phyloP scores from a whole-genome alignment of 306 rosid species.

The Acacia acuminata region DNA sequence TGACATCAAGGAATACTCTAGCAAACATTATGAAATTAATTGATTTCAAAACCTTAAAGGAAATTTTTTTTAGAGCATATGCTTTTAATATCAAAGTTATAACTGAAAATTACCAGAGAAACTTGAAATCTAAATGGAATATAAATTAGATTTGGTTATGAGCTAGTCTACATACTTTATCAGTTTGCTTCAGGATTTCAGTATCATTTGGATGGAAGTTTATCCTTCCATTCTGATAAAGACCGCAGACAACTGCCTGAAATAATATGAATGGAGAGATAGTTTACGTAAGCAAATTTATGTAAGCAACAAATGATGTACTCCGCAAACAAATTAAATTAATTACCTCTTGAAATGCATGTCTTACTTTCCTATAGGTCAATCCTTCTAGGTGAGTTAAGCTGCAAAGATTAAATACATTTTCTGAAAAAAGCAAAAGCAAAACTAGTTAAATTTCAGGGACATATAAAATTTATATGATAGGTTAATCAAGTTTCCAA shows the following conservation, averaged over 20 bases:
- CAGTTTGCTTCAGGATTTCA: conserved; percentile 75
- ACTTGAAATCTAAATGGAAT: not conserved
- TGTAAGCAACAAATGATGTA: conserved; percentile 19
- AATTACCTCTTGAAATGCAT: conserved; percentile 68
- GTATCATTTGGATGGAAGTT: conserved; percentile 82
- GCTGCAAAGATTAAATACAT: conserved; percentile 79
- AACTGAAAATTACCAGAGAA: not conserved
- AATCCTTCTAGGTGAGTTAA: conserved; percentile 68
- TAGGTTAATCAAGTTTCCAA: conserved; percentile 3
- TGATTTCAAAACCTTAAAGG: not conserved
- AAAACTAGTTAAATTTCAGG: conserved; percentile 27
- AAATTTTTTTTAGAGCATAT: not conserved
- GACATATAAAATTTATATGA: not conserved
- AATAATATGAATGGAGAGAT: conserved; percentile 38
- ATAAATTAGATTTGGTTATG: conserved; percentile 9
- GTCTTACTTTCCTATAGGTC: conserved; percentile 68
- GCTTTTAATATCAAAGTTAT: not conserved
- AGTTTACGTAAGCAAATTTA: conserved; percentile 15
- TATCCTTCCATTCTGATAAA: conserved; percentile 78
- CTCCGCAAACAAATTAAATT: conserved; percentile 21
- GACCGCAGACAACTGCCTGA: conserved; percentile 92
- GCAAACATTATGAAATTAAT: conserved; percentile 15
- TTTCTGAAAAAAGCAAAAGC: conserved; percentile 67
- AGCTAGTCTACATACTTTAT: conserved; percentile 66
- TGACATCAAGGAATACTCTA: conserved; percentile 4